Base-by-base conservation (phyloP, 306 rosid genomes). In the Rosa chinensis region DNA sequence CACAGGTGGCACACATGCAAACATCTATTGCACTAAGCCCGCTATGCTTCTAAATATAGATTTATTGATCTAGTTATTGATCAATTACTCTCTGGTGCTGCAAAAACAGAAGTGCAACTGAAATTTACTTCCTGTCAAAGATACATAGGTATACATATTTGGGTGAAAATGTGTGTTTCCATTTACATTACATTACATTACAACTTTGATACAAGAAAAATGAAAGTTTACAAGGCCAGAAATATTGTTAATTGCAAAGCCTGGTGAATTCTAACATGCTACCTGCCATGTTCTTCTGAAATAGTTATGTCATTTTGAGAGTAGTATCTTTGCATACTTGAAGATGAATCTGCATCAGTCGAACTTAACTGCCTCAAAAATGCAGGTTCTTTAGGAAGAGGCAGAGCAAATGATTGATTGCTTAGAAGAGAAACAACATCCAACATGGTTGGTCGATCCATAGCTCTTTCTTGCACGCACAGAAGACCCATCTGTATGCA, bases 401-500 rank as follows among this genome's bases (percentile, higher is more conserved):
- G 66, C 25, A 66, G 20, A 20, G 66, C 53, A 48, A 13, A 17
- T 39, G 74, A 6, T 21, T 77, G 20, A 9, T 66, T 48, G 80
- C 74, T 77, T 6, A 77, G 73, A 42, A 52, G 5, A 40, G 47
- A 66, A 37, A 66, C 43, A n/a, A 66, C 42, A 48, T 77, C 80
- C 0, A 52, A 66, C 66, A 66, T 49, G 14, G n/a, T 77, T 77
- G 80, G 74, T 77, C 74, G n/a, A 67, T 77, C 66, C 9, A 66
- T 6, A 3, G 80, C 67, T 77, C 80, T 77, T 48, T 77, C 80
- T 64, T 77, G 80, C 14, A 77, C 64, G 2, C 80, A 66, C 39
- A 77, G 56, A 40, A 77, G 73, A 66, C 80, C 80, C 64, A 77
- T 49, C 45, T 50, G 42, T 10, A 77, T 48, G 62, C 37, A 66